These are phyloP conservation scores for Fraxinus greggii DNA, from an alignment of 305 asterid genomes.

Conservation along the genomic window DNA sequence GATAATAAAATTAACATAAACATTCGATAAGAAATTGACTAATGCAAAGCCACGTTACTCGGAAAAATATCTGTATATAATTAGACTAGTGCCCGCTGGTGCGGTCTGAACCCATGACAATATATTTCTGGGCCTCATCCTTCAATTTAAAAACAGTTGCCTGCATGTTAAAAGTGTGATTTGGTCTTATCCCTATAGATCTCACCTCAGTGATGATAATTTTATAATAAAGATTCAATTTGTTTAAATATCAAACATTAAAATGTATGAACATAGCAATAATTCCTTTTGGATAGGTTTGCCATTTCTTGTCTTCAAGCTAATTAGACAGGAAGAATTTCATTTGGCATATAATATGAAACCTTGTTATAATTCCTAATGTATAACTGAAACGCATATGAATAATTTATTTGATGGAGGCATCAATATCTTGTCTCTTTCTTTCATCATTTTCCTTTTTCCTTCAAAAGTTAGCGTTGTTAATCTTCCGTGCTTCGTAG, in stretches of 20 bases:
- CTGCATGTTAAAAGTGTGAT: neutral
- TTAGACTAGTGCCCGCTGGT: neutral
- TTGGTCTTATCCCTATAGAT: neutral
- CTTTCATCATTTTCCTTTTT: constrained; percentile 3
- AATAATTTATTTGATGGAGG: neutral
- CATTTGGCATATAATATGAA: neutral
- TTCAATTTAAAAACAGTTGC: neutral
- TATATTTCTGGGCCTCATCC: neutral
- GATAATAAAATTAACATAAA: neutral
- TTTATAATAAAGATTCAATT: neutral
- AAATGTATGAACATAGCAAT: neutral
- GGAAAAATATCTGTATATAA: neutral
- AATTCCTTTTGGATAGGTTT: neutral
- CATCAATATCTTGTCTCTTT: neutral
- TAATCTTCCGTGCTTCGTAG: constrained; percentile 36
- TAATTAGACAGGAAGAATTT: neutral
- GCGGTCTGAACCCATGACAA: neutral
- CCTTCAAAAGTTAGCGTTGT: constrained; percentile 11
- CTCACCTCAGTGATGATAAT: neutral
- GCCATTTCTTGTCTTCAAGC: neutral
- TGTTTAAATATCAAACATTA: neutral
- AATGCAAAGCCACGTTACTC: neutral
- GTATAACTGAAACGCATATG: neutral
- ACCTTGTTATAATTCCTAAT: constrained; percentile 5
- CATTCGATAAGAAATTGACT: neutral